Base-by-base conservation (phyloP, 805 yeast species). In the Ogataea populi-albae region DNA sequence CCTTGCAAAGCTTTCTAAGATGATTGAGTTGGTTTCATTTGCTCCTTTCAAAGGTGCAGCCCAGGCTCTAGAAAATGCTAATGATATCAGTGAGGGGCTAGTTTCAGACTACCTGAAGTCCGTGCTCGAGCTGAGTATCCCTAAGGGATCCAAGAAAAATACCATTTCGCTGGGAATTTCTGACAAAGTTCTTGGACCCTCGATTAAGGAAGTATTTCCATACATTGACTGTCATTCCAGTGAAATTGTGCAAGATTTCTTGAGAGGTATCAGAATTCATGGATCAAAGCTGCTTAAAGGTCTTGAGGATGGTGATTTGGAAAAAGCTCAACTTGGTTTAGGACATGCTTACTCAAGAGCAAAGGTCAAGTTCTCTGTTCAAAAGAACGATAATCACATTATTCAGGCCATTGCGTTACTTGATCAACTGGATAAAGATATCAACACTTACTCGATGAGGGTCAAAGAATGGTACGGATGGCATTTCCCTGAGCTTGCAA, bases 21-120 rank as follows among this genome's bases (percentile, higher is more conserved):
- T 91, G 72, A 81, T 93, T 52, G 95, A 89, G 66, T 76, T 93
- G 38, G 94, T 86, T 18, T 85, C 96, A 11, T 93, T 93, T 68
- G 95, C 96, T 42, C 98, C 98, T 33, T 93, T 93, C 77, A 89
- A 93, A 68, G 97, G 97, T 57, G 98, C 98, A 43, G 98, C 98
- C 35, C 98, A 93, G 67, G 98, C 98, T 43, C 77, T 93, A 57
- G 98, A 91, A 67, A 93, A 93, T 61, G 97, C 98, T 52, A 93
- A 93, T 61, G 98, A 93, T 61, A 84, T 93, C 53, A 86, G 96
- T 49, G 98, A 93, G 69, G 98, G 98, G 58, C 75, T 89, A 53
- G 95, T 91, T 38, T 83, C 89, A 41, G 98, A 93, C 54, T 86
- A 85, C 67, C 77, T 93, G 67, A 87, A 86, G 64, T 78, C 94